Evolutionary conservation across 805 yeast species (phyloP).

Genomic region (Schwanniomyces yamadae): DNA sequence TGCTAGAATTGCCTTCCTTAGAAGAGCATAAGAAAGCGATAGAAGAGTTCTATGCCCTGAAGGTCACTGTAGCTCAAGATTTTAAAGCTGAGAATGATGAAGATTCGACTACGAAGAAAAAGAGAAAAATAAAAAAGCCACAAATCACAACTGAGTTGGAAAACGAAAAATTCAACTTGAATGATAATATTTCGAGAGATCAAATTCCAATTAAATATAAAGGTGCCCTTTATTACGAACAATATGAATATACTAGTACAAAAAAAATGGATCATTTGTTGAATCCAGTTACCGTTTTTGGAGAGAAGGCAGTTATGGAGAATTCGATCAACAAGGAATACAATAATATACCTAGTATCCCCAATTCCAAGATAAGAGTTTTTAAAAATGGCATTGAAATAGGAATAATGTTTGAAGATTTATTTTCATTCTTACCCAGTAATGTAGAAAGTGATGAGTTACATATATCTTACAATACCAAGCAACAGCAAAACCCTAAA

Average conservation of each 20-base stretch:
- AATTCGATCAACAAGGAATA: slow-evolving; percentile 20
- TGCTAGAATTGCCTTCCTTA: slow-evolving; percentile 64
- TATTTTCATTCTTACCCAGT: slow-evolving; percentile 80
- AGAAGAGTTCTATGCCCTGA: slow-evolving; percentile 21
- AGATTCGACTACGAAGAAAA: slow-evolving; percentile 11
- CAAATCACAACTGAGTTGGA: slow-evolving; percentile 17
- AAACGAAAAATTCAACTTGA: slow-evolving; percentile 16
- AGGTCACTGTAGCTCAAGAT: slow-evolving; percentile 1
- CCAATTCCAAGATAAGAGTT: slow-evolving; percentile 61
- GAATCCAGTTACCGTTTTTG: slow-evolving; percentile 69
- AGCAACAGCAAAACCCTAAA: slow-evolving; percentile 38
- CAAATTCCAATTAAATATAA: slow-evolving; percentile 85
- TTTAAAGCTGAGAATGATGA: slow-evolving; percentile 4
- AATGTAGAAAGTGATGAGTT: slow-evolving; percentile 51
- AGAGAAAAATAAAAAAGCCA: slow-evolving; percentile 12
- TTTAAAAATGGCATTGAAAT: slow-evolving; percentile 73
- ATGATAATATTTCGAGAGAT: slow-evolving; percentile 63
- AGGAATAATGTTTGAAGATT: slow-evolving; percentile 64
- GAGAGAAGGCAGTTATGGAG: slow-evolving; percentile 63
- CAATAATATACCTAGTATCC: slow-evolving; percentile 44
- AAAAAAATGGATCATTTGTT: slow-evolving; percentile 71
- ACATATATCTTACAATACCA: slow-evolving; percentile 23
- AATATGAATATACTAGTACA: slow-evolving; percentile 71
- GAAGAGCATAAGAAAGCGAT: slow-evolving; percentile 45
- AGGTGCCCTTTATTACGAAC: slow-evolving; percentile 76